Evolutionary conservation across 2,329 filamentous ascomycete species (phyloP), one percentile per base, ranked within the genome.

Genomic region (Teratosphaeria gauchensis): DNA sequence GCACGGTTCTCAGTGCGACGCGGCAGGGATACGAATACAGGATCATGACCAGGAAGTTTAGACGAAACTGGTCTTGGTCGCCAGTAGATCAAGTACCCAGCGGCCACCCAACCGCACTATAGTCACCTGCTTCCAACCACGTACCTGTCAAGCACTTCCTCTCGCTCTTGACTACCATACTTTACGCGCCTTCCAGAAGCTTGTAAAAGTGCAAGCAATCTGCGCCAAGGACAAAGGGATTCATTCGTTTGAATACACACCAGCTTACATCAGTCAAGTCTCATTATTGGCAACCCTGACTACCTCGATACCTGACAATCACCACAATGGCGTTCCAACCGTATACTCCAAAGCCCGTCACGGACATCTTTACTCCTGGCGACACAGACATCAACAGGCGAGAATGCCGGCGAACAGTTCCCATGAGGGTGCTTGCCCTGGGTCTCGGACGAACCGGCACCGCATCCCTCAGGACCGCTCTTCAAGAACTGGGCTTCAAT

Each of bases 361-460:
- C 82, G 56, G 82, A 84, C 69, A 75, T 84, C 69, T 84, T 87
- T 73, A 88, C 84, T 56, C 56, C 60, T 51, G 75, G 72, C 63
- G 85, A 88, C 69, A 87, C 84, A 51, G 82, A 84, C 68, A 86
- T 89, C 71, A 84, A 90, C 73, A 78, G 83, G 55, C 78, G 83
- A 64, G 76, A 84, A 76, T 85, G 84, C 72, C 80, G 78, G 60
- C 84, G 87, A 58, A 82, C 77, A 33, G 85, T 88, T 56, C 86
- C 86, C 35, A 89, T 90, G 86, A 83, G 83, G 70, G 83, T 90
- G 53, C 82, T 90, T 35, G 81, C 85, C 53, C 79, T 90, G 0
- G 87, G 86, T 53, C 78, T 89, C 19, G 84, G 85, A 58, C 80
- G 86, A 62, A 90, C 86, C 8, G 86, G 86, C 68, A 89, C 87